These are phyloP conservation scores for Curvularia spicifera DNA, from an alignment of 2,329 filamentous ascomycete species.

Conservation along the genomic window DNA sequence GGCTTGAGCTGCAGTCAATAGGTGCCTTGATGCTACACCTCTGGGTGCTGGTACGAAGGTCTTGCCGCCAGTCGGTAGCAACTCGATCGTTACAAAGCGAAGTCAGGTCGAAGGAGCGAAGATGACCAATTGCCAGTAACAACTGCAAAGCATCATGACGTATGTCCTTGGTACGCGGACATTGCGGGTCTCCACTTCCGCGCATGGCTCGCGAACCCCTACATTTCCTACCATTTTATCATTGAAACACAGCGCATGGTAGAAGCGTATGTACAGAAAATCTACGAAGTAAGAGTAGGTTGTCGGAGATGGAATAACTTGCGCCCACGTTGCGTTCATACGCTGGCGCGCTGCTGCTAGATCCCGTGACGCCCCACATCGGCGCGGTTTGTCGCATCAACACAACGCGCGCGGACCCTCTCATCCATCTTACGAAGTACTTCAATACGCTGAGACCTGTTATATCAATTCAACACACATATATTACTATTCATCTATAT, in stretches of 20 bases:
- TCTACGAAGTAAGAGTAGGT: background rate
- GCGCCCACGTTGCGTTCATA: background rate
- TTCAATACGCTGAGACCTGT: background rate
- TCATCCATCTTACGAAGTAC: background rate
- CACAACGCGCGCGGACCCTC: conserved; percentile 17
- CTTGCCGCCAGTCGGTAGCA: background rate
- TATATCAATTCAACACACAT: background rate
- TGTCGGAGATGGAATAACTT: background rate
- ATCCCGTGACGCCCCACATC: conserved; percentile 39
- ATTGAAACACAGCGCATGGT: background rate
- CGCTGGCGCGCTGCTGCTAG: background rate
- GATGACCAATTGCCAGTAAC: background rate
- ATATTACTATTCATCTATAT: background rate
- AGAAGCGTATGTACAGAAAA: background rate
- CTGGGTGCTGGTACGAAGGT: background rate
- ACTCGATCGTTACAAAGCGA: background rate
- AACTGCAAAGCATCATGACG: background rate
- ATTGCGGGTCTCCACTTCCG: background rate
- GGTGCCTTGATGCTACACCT: background rate
- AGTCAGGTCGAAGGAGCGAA: background rate
- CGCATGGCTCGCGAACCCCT: background rate
- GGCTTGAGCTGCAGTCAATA: background rate
- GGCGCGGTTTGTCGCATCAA: conserved; percentile 25
- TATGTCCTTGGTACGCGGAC: background rate
- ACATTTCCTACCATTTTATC: background rate